Evolutionary conservation across 805 yeast species (phyloP).

Genomic region (Hanseniaspora clermontiae): DNA sequence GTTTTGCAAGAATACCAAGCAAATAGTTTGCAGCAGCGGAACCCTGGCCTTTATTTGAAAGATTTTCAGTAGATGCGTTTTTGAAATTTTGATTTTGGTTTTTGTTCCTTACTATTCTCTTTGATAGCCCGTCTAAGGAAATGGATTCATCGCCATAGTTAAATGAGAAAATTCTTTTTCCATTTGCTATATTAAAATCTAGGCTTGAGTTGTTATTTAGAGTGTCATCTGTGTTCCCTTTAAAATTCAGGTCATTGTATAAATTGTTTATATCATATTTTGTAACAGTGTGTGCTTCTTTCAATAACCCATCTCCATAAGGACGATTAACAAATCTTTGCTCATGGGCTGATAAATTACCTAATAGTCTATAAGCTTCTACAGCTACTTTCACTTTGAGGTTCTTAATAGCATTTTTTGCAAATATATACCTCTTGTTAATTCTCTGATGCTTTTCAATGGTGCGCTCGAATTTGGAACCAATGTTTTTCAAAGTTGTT

Average conservation of each 20-base stretch:
- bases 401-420: not conserved
- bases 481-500: not conserved
- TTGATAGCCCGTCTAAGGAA: not conserved
- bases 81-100: not conserved
- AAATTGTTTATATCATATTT: not conserved
- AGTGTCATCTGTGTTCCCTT: not conserved
- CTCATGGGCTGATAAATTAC: not conserved
- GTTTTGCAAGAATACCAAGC: not conserved
- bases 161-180: constrained; percentile 4
- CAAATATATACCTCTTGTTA: not conserved
- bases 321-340: not conserved
- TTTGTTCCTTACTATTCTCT: not conserved
- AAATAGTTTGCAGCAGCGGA: not conserved
- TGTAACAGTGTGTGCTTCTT: not conserved
- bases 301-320: not conserved
- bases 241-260: not conserved
- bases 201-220: not conserved
- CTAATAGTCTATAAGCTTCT: not conserved
- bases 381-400: not conserved
- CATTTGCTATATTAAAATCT: not conserved
- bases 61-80: too few relatives aligned
- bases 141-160: not conserved
- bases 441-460: not conserved
- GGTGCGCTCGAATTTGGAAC: not conserved
- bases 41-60: not conserved